Percentiles rank a stretch among this genome's conserved stretches.
These are phyloP conservation scores for Neurospora sp. DNA, from an alignment of 495 filamentous ascomycete genomes.

Conservation along the genomic window DNA sequence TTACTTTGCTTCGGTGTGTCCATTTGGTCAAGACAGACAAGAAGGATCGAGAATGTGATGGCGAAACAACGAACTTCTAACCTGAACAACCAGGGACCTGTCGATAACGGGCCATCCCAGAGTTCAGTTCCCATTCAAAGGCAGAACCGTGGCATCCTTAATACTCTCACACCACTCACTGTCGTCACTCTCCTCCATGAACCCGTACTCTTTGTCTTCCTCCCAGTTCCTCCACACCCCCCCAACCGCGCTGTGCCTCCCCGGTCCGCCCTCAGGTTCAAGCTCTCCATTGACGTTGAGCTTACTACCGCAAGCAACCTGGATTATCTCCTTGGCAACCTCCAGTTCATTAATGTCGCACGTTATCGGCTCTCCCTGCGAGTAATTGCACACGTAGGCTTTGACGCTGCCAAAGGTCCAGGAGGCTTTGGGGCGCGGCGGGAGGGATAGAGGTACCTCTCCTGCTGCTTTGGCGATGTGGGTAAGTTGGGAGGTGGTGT, in stretches of 20 bases:
- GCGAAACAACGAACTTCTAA: not conserved
- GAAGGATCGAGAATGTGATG: not conserved
- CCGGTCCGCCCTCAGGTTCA: not conserved
- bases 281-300: not conserved
- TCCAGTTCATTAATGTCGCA: not conserved
- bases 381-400: not conserved
- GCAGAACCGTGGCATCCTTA: not conserved
- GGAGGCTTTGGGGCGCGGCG: not conserved
- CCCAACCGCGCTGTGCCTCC: not conserved
- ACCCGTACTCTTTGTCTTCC: not conserved
- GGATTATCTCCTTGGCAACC: not conserved
- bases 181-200: not conserved
- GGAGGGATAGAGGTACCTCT: not conserved
- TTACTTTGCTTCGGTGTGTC: not conserved
- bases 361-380: not conserved
- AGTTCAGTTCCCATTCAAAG: not conserved
- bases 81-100: not conserved
- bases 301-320: not conserved
- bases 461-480: no score
- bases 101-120: not conserved
- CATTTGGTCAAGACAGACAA: not conserved
- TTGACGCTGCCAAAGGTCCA: not conserved
- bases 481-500: not conserved
- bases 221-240: not conserved
- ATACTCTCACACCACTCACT: not conserved